Conservation (phyloP, 192 early-diverging fungal genomes). For the Spizellomyces punctatus region DNA sequence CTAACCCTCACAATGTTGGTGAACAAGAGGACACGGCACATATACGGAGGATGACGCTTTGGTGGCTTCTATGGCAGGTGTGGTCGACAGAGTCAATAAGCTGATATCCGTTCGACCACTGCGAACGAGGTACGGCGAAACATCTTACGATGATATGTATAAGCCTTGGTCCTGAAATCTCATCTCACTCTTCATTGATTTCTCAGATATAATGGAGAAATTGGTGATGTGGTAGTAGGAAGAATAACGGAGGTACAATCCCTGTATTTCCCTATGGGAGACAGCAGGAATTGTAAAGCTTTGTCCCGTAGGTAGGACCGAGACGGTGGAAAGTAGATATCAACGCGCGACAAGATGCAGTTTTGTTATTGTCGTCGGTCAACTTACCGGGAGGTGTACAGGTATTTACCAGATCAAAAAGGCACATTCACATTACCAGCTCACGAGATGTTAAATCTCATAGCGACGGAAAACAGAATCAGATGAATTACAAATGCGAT, state of each 20-base stretch:
- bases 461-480: conserved; percentile 90
- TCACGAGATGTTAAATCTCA: neutral
- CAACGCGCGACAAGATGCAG: conserved; percentile 81
- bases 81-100: conserved; percentile 94
- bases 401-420: conserved; percentile 40
- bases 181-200: no score
- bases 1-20: neutral
- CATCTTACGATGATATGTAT: neutral
- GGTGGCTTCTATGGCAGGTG: conserved; percentile 86
- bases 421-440: neutral
- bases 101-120: conserved; percentile 88
- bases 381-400: conserved; percentile 95
- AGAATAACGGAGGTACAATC: conserved; percentile 80
- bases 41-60: conserved; percentile 72
- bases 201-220: conserved; percentile 79
- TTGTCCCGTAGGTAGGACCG: conserved; percentile 57
- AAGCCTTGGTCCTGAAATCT: no score
- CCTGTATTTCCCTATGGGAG: neutral
- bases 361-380: conserved; percentile 85
- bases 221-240: conserved; percentile 96
- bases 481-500: conserved; percentile 96
- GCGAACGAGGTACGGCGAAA: conserved; percentile 66
- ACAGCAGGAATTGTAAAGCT: no score
- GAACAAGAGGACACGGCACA: conserved; percentile 82
- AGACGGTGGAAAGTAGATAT: conserved; percentile 97